Base-by-base conservation (phyloP, 2,329 filamentous ascomycete genomes). In the Sclerotinia nivalis region DNA sequence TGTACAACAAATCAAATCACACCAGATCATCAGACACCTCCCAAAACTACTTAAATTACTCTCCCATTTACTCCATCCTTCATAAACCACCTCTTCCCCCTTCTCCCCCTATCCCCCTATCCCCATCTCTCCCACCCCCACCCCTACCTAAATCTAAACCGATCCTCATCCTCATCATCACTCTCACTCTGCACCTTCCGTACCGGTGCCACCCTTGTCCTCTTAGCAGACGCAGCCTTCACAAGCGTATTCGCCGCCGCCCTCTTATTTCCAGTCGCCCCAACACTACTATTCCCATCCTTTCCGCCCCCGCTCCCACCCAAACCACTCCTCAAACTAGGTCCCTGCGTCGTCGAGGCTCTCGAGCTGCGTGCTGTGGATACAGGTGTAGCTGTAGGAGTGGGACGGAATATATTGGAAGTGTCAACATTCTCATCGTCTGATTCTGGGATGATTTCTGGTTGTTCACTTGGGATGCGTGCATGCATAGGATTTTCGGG, bases 81-180 rank as follows among this genome's bases (percentile, higher is more conserved):
- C 15, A 40, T 49, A 10, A 31, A 55, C 20, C 52, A 34, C 52
- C 15, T 4, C 55, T 10, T 8, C 40, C 15, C 64, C 22, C 20
- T 43, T 18, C 20, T 22, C 28, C 28, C 25, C 1, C 34, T 25
- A n/a, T 43, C 10, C 45, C n/a, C n/a, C n/a, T n/a, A n/a, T n/a
- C n/a, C n/a, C 8, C 8, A 31, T 0, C 13, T 9, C 15, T 15
- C 28, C 28, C 15, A 15, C 13, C 12, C 12, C 13, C 34, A 7
- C 9, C 13, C 43, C 25, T 47, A 61, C 25, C 40, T 45, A 54
- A 69, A 69, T 20, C 20, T 55, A 70, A 79, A 78, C 52, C 73
- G 74, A 71, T 79, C 79, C 52, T 76, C 76, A 59, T 77, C 76
- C 60, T 77, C 75, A 61, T 77, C 76, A 66, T 74, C 74, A 47